Evolutionary conservation across 1,284 basidiomycete species (phyloP).

Genomic region (Papiliotrema laurentii): DNA sequence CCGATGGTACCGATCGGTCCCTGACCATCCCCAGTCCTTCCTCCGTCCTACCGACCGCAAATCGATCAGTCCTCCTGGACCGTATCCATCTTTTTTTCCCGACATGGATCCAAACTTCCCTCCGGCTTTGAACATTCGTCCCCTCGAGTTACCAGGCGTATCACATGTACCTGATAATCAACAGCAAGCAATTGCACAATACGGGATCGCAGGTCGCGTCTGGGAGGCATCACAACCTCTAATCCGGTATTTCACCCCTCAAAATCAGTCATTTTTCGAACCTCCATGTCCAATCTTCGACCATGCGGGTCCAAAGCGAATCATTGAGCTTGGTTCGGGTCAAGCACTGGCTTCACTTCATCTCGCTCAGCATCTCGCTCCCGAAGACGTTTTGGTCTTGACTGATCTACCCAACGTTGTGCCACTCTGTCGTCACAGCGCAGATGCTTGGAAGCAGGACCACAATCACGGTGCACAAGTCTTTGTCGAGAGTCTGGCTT

Average conservation of each 20-base stretch:
- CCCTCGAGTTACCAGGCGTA: constrained; percentile 17
- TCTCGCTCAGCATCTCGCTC: constrained; percentile 25
- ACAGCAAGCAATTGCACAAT: constrained; percentile 34
- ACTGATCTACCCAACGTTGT: constrained; percentile 44
- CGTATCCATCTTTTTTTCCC: no score
- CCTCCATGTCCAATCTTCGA: constrained; percentile 38
- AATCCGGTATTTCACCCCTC: constrained; percentile 37
- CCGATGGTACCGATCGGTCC: no score
- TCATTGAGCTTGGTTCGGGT: constrained; percentile 44
- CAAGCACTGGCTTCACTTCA: constrained; percentile 41
- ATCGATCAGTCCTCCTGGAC: no score
- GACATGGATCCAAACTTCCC: constrained; percentile 48
- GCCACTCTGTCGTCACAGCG: constrained; percentile 31
- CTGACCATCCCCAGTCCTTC: no score
- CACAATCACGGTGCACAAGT: constrained; percentile 15
- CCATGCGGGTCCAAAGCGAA: constrained; percentile 6
- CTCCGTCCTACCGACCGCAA: no score
- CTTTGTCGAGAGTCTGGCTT: constrained; percentile 27
- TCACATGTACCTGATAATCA: constrained; percentile 13
- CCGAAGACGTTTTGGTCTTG: constrained; percentile 26
- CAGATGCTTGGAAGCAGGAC: constrained; percentile 15
- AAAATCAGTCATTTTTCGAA: constrained; percentile 13
- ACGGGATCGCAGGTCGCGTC: constrained; percentile 45
- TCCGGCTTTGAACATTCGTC: constrained; percentile 37
- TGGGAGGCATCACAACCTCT: constrained; percentile 43